Evolutionary conservation across 805 yeast genomes (phyloP), one percentile per base, ranked within the genome.

Genomic region (Teunomyces gatunensis): DNA sequence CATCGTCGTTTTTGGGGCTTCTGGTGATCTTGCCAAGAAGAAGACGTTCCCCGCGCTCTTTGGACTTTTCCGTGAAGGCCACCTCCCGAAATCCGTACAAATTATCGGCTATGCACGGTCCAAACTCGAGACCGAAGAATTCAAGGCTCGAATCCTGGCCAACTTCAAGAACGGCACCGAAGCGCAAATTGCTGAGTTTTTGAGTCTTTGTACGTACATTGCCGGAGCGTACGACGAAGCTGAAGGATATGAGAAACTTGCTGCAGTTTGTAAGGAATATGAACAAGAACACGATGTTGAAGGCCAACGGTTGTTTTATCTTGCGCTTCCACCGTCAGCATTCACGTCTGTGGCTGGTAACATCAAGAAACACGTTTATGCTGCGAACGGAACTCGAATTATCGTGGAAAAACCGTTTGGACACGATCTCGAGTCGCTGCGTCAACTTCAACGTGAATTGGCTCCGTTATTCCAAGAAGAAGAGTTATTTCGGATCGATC

Each of bases 341-440:
- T 94, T 94, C 71, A 84, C 85, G 47, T 67, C 75, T 30, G 98
- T 92, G 40, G 89, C 94, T 43, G 68, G 74, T 41, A 81, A 87
- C 52, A 72, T 94, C 61, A 89, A 87, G 71, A 71, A 80, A 56
- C 67, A 79, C 60, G 80, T 81, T 54, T 87, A 90, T 67, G 82
- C 85, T 33, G 64, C 68, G 33, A 73, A 79, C 45, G 96, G 96
- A 45, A 54, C 89, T 32, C 81, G 97, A 67, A 73, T 94, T 56
- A 89, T 94, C 60, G 88, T 94, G 47, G 99, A 94, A 73, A 94
- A 94, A 75, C 99, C 99, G 34, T 94, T 94, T 64, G 99, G 99
- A 53, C 94, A 83, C 66, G 98, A 94, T 67, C 79, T 94, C 59
- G 79, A 77, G 51, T 77, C 89, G 45, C 83, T 96, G 3, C 80